These are phyloP conservation scores for Nakazawaea wickerhamii DNA, from an alignment of 805 yeast species.

Conservation along the genomic window DNA sequence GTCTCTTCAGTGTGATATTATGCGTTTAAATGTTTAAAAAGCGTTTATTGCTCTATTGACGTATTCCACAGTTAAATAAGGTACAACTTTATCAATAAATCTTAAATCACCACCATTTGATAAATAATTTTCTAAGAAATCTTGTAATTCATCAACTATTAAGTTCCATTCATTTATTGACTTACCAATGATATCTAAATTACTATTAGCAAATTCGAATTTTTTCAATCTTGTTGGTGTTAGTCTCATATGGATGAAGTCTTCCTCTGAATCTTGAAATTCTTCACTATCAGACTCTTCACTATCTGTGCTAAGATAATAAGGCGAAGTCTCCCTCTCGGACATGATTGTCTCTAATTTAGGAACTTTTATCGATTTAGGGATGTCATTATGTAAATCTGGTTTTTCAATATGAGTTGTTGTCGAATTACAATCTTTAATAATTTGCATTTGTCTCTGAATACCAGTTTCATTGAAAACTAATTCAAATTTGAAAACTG, in stretches of 20 bases:
- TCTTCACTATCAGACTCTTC: constrained; percentile 17
- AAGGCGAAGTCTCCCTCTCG: constrained; percentile 1
- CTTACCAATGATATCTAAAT: constrained; percentile 32
- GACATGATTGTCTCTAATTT: constrained; percentile 1
- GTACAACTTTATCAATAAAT: constrained; percentile 8
- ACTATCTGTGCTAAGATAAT: constrained; percentile 6
- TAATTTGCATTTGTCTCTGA: constrained; percentile 25
- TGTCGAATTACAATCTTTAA: constrained; percentile 17
- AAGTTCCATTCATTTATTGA: constrained; percentile 48
- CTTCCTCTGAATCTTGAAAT: constrained; percentile 7
- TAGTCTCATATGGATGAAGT: constrained; percentile 3
- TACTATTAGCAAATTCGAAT: constrained; percentile 7
- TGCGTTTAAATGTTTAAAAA: too few relatives aligned
- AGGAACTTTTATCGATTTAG: constrained; percentile 3
- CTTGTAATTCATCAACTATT: constrained; percentile 41
- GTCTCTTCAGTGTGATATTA: too few relatives aligned
- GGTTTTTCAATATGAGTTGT: not conserved
- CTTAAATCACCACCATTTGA: constrained; percentile 2
- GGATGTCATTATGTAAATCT: not conserved
- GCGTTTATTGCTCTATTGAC: constrained; percentile 13
- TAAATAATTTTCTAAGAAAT: constrained; percentile 20
- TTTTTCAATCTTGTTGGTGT: not conserved
- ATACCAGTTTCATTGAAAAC: constrained; percentile 36
- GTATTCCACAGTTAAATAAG: constrained; percentile 11
- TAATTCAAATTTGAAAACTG: constrained; percentile 42